Conservation (phyloP, 192 early-diverging fungal genomes). For the Fimicolochytrium jonesii region DNA sequence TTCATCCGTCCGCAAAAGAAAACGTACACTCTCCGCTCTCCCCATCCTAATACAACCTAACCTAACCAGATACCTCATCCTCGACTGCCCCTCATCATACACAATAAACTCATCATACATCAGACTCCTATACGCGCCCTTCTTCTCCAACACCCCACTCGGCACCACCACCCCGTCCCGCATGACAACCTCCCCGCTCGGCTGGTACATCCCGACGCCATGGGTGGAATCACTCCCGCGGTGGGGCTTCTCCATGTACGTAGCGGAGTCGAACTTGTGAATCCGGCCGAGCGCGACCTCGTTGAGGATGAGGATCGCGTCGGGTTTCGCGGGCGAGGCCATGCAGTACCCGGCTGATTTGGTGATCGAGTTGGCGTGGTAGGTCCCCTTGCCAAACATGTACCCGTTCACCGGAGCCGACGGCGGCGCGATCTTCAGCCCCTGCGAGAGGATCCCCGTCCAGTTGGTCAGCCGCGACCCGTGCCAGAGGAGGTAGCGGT, state of each 20-base stretch:
- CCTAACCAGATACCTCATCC: conserved; percentile 60
- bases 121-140: too few species aligned
- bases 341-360: conserved; percentile 64
- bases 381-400: conserved; percentile 79
- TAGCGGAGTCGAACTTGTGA: conserved; percentile 32
- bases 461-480: conserved; percentile 60
- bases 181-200: conserved; percentile 51
- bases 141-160: too few species aligned
- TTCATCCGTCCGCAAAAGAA: too few species aligned
- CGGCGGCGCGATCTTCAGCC: conserved; percentile 59
- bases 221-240: conserved; percentile 16
- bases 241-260: conserved; percentile 42
- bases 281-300: conserved; percentile 67
- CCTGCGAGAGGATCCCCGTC: conserved; percentile 61
- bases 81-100: conserved; percentile 63
- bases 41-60: too few species aligned
- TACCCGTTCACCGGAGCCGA: conserved; percentile 61
- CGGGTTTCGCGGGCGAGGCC: conserved; percentile 27
- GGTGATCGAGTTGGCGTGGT: conserved; percentile 72
- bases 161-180: too few species aligned
- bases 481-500: conserved; percentile 17
- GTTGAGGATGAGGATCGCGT: conserved; percentile 63
- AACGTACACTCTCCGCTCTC: too few species aligned
- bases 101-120: conserved; percentile 77
- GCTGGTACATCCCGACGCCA: background rate